These are phyloP conservation scores for Fusarium floridanum DNA, from an alignment of 2,329 filamentous ascomycete species.

Conservation along the genomic window DNA sequence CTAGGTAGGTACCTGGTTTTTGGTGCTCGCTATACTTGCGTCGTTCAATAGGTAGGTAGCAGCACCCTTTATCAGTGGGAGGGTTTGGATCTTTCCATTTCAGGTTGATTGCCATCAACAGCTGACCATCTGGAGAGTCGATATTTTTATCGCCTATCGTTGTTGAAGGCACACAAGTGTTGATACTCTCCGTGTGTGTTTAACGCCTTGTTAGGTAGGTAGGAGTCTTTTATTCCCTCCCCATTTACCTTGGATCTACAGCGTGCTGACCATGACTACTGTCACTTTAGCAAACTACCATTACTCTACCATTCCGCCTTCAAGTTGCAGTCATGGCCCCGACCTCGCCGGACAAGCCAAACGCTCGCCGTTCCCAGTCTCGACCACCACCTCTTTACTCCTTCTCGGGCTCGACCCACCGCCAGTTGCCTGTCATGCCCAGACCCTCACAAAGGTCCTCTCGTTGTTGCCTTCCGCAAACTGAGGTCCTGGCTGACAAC, in stretches of 20 bases:
- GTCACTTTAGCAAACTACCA: background rate
- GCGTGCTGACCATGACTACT: background rate
- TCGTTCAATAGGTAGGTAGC: background rate
- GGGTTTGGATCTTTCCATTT: background rate
- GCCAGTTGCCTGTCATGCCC: background rate
- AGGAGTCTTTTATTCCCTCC: background rate
- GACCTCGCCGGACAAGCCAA: background rate
- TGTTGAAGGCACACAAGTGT: background rate
- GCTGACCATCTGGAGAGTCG: background rate
- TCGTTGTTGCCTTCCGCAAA: background rate
- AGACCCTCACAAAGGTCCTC: background rate
- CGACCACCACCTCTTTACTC: background rate
- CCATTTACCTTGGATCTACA: background rate
- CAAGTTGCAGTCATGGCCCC: background rate
- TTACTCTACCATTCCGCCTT: background rate
- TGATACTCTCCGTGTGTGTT: background rate
- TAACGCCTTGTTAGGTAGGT: background rate
- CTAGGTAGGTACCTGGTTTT: background rate
- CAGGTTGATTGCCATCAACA: background rate
- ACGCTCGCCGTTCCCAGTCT: background rate
- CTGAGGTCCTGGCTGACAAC: background rate
- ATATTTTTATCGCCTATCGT: background rate
- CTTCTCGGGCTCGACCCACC: background rate
- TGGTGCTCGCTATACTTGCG: background rate
- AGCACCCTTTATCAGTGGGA: background rate